Evolutionary conservation across 2,329 filamentous ascomycete genomes (phyloP).

Genomic region (Colletotrichum tropicicola): DNA sequence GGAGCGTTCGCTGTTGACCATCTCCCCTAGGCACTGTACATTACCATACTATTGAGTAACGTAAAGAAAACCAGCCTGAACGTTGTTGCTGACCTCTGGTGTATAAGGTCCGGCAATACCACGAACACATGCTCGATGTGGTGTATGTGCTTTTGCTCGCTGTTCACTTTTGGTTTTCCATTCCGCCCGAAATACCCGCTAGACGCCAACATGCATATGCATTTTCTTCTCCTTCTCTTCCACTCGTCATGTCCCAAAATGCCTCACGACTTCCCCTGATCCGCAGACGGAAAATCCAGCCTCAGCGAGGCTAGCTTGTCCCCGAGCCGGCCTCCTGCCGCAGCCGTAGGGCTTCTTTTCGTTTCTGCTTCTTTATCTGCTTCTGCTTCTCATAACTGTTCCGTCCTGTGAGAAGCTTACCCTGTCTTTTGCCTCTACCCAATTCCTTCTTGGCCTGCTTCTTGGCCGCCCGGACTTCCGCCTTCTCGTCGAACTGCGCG

Average conservation of each 20-base stretch:
- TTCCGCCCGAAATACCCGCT: conserved; percentile 9
- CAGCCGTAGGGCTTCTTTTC: conserved; percentile 20
- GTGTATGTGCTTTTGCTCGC: background rate
- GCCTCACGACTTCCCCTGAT: background rate
- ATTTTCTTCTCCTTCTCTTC: background rate
- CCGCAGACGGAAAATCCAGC: background rate
- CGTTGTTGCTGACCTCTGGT: conserved; percentile 6
- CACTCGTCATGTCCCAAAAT: background rate
- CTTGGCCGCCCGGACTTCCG: conserved; percentile 14
- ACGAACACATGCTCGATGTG: background rate
- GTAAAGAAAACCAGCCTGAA: background rate
- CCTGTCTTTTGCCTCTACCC: conserved; percentile 14
- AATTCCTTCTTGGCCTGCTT: conserved; percentile 12
- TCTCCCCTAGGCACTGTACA: conserved; percentile 24
- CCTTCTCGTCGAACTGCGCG: conserved; percentile 16
- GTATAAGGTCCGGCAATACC: background rate
- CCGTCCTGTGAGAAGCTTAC: conserved; percentile 24
- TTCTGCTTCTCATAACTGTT: conserved; percentile 17
- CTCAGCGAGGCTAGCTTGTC: conserved; percentile 11
- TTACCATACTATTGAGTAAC: conserved; percentile 1
- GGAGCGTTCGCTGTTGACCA: background rate
- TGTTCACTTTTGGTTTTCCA: background rate
- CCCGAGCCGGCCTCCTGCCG: conserved; percentile 22
- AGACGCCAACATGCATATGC: conserved; percentile 7
- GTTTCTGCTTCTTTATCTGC: conserved; percentile 29